These are phyloP conservation scores for Rhizophora mangle DNA, from an alignment of 345 rosid species.

Conservation along the genomic window DNA sequence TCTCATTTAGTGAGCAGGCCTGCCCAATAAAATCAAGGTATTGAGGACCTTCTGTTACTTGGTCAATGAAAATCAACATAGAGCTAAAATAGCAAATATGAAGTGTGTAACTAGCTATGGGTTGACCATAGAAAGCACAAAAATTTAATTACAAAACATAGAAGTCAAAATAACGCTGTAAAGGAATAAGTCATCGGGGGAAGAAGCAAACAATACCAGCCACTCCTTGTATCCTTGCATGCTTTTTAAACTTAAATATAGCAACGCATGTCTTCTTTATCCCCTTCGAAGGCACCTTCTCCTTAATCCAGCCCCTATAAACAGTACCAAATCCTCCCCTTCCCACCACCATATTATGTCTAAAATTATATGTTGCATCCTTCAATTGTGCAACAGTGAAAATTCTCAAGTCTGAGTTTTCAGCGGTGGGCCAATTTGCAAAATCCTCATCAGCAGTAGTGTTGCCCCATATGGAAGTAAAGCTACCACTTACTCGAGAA, in stretches of 20 bases:
- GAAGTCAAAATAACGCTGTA: too few species aligned
- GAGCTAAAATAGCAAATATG: too few species aligned
- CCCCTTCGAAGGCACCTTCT: background rate
- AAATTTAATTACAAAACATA: background rate
- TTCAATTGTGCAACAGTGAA: slow-evolving; percentile 8
- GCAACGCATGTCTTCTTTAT: slow-evolving; percentile 1
- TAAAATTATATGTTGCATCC: slow-evolving; percentile 14
- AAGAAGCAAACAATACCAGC: background rate
- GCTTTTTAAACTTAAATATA: background rate
- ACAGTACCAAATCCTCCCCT: slow-evolving; percentile 13
- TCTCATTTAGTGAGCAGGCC: too few species aligned
- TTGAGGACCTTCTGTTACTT: too few species aligned
- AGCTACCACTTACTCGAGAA: background rate
- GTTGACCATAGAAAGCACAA: too few species aligned
- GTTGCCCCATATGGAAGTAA: slow-evolving; percentile 8
- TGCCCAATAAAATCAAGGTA: too few species aligned
- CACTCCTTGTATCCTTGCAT: slow-evolving; percentile 11
- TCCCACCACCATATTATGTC: slow-evolving; percentile 1
- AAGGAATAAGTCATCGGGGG: too few species aligned
- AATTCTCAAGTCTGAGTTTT: background rate
- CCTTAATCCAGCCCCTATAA: slow-evolving; percentile 7
- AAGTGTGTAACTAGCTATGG: too few species aligned
- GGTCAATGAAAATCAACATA: too few species aligned
- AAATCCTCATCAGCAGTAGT: slow-evolving; percentile 1
- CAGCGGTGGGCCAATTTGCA: too few species aligned